Evolutionary conservation across 2,329 filamentous ascomycete species (phyloP), one percentile per base, ranked within the genome.

Genomic region (Lachnellula arida): DNA sequence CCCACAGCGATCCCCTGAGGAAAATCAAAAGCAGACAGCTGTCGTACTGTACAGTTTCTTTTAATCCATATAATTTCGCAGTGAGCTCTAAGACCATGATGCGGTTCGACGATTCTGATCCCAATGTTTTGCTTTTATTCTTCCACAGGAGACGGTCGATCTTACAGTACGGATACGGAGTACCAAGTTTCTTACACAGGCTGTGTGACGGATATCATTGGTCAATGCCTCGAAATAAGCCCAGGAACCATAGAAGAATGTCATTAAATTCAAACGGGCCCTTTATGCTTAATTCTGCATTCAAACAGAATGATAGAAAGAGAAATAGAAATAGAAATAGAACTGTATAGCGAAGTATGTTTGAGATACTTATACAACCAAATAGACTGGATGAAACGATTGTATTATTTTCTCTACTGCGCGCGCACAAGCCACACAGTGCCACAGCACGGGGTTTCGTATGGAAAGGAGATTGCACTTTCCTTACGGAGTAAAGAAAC

Each of bases 131-230:
- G 17, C 28, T 32, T 47, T 22, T 35, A 12, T 12, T 11, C 28
- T 40, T 32, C 14, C 17, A 34, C 14, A 14, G 15, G 53, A 44
- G 17, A 47, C 23, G 9, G 53, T 34, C 43, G 56, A 55, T 56
- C 54, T 37, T 58, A 47, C 49, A 52, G 53, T 9, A 32, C 28
- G 28, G 28, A 19, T 19, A 19, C 19, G 19, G 19, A 9, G 28
- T 11, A 32, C 28, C 28, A 32, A 32, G 53, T 49, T 46, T 56
- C 54, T 51, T 42, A 44, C 43, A n/a, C 5, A 12, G 28, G 28
- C 8, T 32, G 54, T 59, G 55, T 59, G 54, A 59, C 56, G 49
- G 15, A 53, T 53, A 15, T 55, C 28, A 61, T 61, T 61, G 59
- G 59, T 37, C 35, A 50, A 37, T 51, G 50, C 6, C 32, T n/a